Conservation (phyloP, 495 filamentous ascomycete species). For the Pyrenula aspistea region DNA sequence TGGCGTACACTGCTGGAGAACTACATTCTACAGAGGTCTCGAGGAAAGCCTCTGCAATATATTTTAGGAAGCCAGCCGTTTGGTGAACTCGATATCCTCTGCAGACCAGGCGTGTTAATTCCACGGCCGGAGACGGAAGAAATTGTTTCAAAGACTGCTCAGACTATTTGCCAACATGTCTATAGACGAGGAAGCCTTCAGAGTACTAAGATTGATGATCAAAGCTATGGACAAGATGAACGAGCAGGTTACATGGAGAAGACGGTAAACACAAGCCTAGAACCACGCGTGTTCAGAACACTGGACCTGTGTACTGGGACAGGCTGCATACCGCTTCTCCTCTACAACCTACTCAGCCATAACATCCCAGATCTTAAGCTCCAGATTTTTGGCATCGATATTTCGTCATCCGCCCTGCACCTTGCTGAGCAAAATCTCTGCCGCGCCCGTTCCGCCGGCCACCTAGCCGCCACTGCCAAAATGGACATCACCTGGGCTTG, state of each 20-base stretch:
- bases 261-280: not conserved
- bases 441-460: slow-evolving; percentile 30
- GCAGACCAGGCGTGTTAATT: slow-evolving; percentile 66
- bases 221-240: slow-evolving; percentile 39
- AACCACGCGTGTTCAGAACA: slow-evolving; percentile 34
- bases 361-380: slow-evolving; percentile 14
- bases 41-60: slow-evolving; percentile 75
- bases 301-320: slow-evolving; percentile 84
- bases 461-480: slow-evolving; percentile 16
- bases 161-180: slow-evolving; percentile 5
- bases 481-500: slow-evolving; percentile 34
- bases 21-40: slow-evolving; percentile 46
- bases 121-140: slow-evolving; percentile 45
- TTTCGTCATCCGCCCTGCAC: slow-evolving; percentile 36
- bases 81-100: slow-evolving; percentile 68
- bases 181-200: slow-evolving; percentile 22
- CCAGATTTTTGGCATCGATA: slow-evolving; percentile 27
- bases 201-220: slow-evolving; percentile 59
- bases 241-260: slow-evolving; percentile 2
- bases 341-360: slow-evolving; percentile 41
- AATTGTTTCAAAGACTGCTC: not conserved
- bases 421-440: slow-evolving; percentile 50
- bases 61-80: slow-evolving; percentile 84
- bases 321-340: slow-evolving; percentile 76
- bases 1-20: slow-evolving; percentile 23